phyloP scores from a whole-genome alignment of 2,329 filamentous ascomycete species.

The Exserohilum turcica region DNA sequence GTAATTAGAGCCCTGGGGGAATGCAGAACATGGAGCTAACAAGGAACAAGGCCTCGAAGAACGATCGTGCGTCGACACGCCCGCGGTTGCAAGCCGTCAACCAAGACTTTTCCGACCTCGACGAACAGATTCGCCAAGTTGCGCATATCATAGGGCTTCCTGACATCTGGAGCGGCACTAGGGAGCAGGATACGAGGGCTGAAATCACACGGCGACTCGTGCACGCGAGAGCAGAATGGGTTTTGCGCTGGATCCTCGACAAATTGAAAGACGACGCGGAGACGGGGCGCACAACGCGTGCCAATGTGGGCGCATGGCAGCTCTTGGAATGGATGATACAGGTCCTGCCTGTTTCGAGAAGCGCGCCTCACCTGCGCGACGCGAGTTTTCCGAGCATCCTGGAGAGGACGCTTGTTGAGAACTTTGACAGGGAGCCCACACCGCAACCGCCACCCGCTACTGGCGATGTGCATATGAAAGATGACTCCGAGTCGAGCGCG shows the following conservation, averaged over 20 bases:
- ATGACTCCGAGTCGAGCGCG: constrained; percentile 37
- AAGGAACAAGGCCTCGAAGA: constrained; percentile 12
- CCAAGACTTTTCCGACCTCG: constrained; percentile 42
- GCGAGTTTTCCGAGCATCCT: constrained; percentile 70
- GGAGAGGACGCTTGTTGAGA: constrained; percentile 67
- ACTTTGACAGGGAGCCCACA: constrained; percentile 28
- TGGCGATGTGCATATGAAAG: constrained; percentile 18
- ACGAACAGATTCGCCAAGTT: constrained; percentile 50
- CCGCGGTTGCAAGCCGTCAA: constrained; percentile 49
- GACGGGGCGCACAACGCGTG: constrained; percentile 47
- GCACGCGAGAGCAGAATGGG: constrained; percentile 63
- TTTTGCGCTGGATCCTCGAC: constrained; percentile 68
- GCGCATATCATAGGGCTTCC: constrained; percentile 49
- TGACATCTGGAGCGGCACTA: constrained; percentile 29
- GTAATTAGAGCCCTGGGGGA: constrained; percentile 8
- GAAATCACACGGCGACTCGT: constrained; percentile 22
- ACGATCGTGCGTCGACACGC: constrained; percentile 37
- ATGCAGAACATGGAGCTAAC: constrained; percentile 1
- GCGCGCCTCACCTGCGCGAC: constrained; percentile 73
- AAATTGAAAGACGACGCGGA: constrained; percentile 56
- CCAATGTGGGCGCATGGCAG: constrained; percentile 58
- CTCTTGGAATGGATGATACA: constrained; percentile 66
- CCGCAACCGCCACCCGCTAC: constrained; percentile 3
- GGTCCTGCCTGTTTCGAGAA: constrained; percentile 69
- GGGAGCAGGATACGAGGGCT: constrained; percentile 14